phyloP scores from a whole-genome alignment of 1,139 yeast species.

The Martiniozyma asiatica region DNA sequence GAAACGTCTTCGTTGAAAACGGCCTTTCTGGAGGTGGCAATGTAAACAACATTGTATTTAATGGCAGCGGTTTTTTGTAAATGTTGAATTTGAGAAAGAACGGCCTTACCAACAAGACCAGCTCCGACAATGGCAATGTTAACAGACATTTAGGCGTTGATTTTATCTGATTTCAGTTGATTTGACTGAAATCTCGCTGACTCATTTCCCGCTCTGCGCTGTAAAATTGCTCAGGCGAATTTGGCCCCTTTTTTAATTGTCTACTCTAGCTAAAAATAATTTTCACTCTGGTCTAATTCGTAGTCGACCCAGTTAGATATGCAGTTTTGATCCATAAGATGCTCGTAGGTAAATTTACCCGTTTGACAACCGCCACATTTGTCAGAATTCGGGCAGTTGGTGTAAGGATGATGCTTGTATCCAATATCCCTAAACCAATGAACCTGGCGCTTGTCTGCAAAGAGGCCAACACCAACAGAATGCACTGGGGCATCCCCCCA shows the following conservation, averaged over 20 bases:
- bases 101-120: slow-evolving; percentile 92
- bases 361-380: slow-evolving; percentile 28
- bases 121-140: slow-evolving; percentile 81
- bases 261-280: too few species aligned
- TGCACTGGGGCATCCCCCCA: slow-evolving; percentile 95
- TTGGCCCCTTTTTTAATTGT: too few species aligned
- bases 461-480: slow-evolving; percentile 59
- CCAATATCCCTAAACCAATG: slow-evolving; percentile 91
- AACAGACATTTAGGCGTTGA: slow-evolving; percentile 39
- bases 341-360: slow-evolving; percentile 34
- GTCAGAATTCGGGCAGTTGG: slow-evolving; percentile 50
- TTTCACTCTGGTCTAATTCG: too few species aligned
- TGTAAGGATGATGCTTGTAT: slow-evolving; percentile 54
- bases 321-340: slow-evolving; percentile 56
- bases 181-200: too few species aligned
- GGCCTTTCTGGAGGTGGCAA: slow-evolving; percentile 67
- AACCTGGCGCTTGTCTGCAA: slow-evolving; percentile 55
- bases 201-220: too few species aligned
- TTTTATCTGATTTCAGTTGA: not conserved
- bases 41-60: slow-evolving; percentile 63
- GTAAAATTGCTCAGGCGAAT: too few species aligned
- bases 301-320: slow-evolving; percentile 67
- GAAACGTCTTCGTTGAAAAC: slow-evolving; percentile 54
- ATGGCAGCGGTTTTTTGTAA: slow-evolving; percentile 28
- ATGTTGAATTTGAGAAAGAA: slow-evolving; percentile 56